Evolutionary conservation across 345 rosid species (phyloP).

Genomic region (Linum usitatissimum): DNA sequence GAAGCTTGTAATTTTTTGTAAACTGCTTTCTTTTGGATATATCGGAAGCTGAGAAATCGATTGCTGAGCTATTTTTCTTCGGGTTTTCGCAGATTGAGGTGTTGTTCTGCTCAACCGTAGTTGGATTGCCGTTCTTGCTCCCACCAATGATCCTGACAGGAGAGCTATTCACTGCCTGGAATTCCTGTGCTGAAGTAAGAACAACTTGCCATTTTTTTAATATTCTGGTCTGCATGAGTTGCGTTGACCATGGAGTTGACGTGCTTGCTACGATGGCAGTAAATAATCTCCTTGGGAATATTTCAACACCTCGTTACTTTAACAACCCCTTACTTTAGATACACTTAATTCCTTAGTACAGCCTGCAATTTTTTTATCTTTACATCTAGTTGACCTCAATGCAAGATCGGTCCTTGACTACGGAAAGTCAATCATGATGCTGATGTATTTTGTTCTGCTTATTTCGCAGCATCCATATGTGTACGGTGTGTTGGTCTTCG

Average conservation of each 20-base stretch:
- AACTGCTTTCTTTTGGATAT: neutral
- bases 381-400: neutral
- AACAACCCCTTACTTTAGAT: neutral
- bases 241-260: neutral
- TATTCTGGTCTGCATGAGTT: neutral
- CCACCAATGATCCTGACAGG: constrained; percentile 98
- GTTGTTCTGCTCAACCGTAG: constrained; percentile 87
- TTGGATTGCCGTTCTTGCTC: constrained; percentile 78
- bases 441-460: neutral
- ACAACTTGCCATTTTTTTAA: neutral
- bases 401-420: neutral
- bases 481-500: constrained; percentile 77
- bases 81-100: constrained; percentile 62
- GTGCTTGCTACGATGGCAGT: neutral
- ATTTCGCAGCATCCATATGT: constrained; percentile 64
- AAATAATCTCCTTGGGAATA: neutral
- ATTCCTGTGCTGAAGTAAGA: constrained; percentile 74
- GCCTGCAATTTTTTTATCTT: neutral
- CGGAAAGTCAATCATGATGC: neutral
- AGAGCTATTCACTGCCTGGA: constrained; percentile 88
- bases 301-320: neutral
- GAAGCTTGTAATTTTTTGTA: neutral
- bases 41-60: too few species aligned
- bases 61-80: too few species aligned
- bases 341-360: neutral